These are phyloP conservation scores for Dipteronia sinensis DNA, from an alignment of 345 rosid species.

Conservation along the genomic window DNA sequence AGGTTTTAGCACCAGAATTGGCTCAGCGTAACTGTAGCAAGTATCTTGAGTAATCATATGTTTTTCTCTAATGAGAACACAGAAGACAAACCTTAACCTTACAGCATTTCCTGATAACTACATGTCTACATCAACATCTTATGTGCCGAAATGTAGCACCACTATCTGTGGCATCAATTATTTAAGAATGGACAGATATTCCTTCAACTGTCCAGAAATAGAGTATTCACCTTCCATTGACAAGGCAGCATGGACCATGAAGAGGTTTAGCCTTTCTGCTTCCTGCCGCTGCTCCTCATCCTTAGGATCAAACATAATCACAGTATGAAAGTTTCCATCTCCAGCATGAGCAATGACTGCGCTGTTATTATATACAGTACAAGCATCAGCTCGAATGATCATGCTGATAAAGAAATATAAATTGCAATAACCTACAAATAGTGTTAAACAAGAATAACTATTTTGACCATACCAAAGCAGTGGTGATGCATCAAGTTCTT, in stretches of 20 bases:
- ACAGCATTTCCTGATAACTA: background rate
- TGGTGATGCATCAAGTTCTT: constrained; percentile 70
- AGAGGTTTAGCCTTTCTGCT: constrained; percentile 75
- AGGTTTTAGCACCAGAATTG: background rate
- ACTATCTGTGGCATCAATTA: background rate
- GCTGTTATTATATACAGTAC: constrained; percentile 39
- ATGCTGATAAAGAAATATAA: background rate
- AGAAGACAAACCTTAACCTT: constrained; percentile 1
- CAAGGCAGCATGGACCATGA: constrained; percentile 80
- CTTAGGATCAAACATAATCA: constrained; percentile 74
- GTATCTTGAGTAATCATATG: background rate
- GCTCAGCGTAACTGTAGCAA: background rate
- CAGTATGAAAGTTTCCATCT: constrained; percentile 88
- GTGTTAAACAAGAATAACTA: background rate
- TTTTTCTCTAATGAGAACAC: background rate
- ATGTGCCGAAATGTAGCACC: background rate
- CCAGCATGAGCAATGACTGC: constrained; percentile 92
- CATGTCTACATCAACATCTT: background rate
- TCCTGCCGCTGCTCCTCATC: constrained; percentile 64
- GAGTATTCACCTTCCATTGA: constrained; percentile 73
- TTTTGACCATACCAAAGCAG: constrained; percentile 55
- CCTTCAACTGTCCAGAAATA: background rate
- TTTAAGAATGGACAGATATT: background rate
- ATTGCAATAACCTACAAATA: background rate
- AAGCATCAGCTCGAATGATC: constrained; percentile 8